These are phyloP conservation scores for Cerioporus squamosus DNA, from an alignment of 1,284 basidiomycete species.

Conservation along the genomic window DNA sequence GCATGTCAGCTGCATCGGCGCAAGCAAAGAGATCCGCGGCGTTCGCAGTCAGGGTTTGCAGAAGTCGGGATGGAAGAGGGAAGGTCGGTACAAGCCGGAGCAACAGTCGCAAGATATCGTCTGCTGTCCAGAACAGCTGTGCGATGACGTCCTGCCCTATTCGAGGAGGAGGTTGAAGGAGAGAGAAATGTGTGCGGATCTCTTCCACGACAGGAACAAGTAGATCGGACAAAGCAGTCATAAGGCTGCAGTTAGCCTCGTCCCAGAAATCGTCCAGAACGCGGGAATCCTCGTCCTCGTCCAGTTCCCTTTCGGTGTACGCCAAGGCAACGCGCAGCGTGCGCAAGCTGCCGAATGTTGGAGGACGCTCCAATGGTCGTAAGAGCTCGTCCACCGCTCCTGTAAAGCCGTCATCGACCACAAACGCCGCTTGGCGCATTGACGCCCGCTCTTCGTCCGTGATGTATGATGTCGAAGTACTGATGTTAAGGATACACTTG, in stretches of 20 bases:
- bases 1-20: slow-evolving; percentile 50
- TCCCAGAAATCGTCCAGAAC: slow-evolving; percentile 62
- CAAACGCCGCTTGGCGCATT: slow-evolving; percentile 60
- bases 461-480: slow-evolving; percentile 61
- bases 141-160: slow-evolving; percentile 45
- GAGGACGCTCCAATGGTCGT: slow-evolving; percentile 51
- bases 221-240: slow-evolving; percentile 57
- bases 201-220: slow-evolving; percentile 53
- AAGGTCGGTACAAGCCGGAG: slow-evolving; percentile 48
- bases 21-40: slow-evolving; percentile 61
- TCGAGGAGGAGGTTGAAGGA: slow-evolving; percentile 30
- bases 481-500: slow-evolving; percentile 56
- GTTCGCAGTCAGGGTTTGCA: slow-evolving; percentile 46
- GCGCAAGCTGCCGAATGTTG: slow-evolving; percentile 54
- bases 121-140: slow-evolving; percentile 55
- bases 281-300: slow-evolving; percentile 54
- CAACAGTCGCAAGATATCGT: slow-evolving; percentile 59
- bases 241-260: slow-evolving; percentile 57
- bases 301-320: slow-evolving; percentile 56
- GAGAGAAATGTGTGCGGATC: slow-evolving; percentile 53
- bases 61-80: slow-evolving; percentile 51
- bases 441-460: slow-evolving; percentile 59
- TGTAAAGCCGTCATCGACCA: slow-evolving; percentile 65
- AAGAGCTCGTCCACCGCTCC: slow-evolving; percentile 67
- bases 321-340: slow-evolving; percentile 66